Conservation (phyloP, 1,139 yeast genomes). For the Pichia sp. region DNA sequence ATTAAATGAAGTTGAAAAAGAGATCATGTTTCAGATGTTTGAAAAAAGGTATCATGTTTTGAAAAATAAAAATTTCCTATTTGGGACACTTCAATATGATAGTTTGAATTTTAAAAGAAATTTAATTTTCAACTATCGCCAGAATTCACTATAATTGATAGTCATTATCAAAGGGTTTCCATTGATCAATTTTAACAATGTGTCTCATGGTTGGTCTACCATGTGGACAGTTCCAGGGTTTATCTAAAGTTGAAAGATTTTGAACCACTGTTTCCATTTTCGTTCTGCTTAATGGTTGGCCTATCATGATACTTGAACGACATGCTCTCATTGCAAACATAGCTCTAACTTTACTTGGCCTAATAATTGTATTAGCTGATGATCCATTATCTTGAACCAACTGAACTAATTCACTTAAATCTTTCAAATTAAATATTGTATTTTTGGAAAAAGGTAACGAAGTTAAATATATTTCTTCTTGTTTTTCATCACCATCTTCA, state of each 20-base stretch:
- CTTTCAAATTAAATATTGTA: slow-evolving; percentile 57
- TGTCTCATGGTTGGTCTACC: slow-evolving; percentile 97
- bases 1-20: background rate
- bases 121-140: background rate
- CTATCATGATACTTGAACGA: slow-evolving; percentile 89
- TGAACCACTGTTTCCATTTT: slow-evolving; percentile 65
- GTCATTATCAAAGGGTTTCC: slow-evolving; percentile 42
- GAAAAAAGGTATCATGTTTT: background rate
- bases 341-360: slow-evolving; percentile 71
- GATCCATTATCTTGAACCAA: slow-evolving; percentile 39
- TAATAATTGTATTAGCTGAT: slow-evolving; percentile 36
- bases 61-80: slow-evolving; percentile 19
- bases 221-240: slow-evolving; percentile 99
- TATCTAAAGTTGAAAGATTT: slow-evolving; percentile 65
- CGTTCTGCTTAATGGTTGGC: slow-evolving; percentile 51
- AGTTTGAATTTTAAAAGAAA: background rate
- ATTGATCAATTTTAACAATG: slow-evolving; percentile 52
- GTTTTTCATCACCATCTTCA: slow-evolving; percentile 47
- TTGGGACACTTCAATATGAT: slow-evolving; percentile 22
- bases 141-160: slow-evolving; percentile 1
- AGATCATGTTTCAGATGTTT: background rate
- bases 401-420: slow-evolving; percentile 70
- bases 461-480: slow-evolving; percentile 38
- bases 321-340: slow-evolving; percentile 96
- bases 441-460: slow-evolving; percentile 73